These are phyloP conservation scores for Lentinula lateritia DNA, from an alignment of 768 basidiomycete genomes.

Conservation along the genomic window DNA sequence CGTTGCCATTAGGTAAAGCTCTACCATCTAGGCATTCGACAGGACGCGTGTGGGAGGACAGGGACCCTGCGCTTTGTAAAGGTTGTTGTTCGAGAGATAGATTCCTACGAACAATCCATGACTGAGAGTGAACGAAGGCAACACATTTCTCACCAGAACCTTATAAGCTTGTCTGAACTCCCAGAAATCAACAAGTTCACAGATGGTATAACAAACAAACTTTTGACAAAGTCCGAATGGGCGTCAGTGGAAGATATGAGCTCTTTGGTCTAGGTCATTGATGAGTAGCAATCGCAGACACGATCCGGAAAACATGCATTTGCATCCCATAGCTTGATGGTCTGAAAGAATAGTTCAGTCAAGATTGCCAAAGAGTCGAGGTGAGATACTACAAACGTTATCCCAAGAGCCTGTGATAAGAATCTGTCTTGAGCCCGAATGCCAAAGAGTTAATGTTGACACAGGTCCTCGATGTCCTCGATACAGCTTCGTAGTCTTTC, in stretches of 20 bases:
- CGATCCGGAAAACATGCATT: constrained; percentile 40
- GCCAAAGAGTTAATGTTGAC: constrained; percentile 62
- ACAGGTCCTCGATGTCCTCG: constrained; percentile 88
- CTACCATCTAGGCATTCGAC: constrained; percentile 73
- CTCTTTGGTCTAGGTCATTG: constrained; percentile 52
- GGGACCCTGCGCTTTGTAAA: constrained; percentile 53
- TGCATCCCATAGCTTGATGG: constrained; percentile 83
- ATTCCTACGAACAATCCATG: constrained; percentile 45
- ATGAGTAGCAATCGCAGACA: background rate
- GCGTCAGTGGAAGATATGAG: constrained; percentile 66
- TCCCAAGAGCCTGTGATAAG: constrained; percentile 96
- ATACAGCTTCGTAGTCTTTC: constrained; percentile 70
- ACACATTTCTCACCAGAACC: constrained; percentile 67
- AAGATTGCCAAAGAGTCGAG: background rate
- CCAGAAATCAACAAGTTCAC: constrained; percentile 73
- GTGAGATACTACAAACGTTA: constrained; percentile 36
- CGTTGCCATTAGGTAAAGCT: constrained; percentile 36
- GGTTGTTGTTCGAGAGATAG: constrained; percentile 33
- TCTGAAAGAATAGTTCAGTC: constrained; percentile 35
- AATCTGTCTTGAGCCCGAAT: constrained; percentile 31
- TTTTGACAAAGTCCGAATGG: constrained; percentile 90
- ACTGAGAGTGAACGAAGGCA: background rate
- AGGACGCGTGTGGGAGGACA: constrained; percentile 85
- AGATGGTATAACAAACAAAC: constrained; percentile 64
- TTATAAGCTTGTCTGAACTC: constrained; percentile 83